Percentiles rank a stretch among this genome's conserved stretches.
Conservation (phyloP, 192 early-diverging fungal species). For the Coemansia sp. region DNA sequence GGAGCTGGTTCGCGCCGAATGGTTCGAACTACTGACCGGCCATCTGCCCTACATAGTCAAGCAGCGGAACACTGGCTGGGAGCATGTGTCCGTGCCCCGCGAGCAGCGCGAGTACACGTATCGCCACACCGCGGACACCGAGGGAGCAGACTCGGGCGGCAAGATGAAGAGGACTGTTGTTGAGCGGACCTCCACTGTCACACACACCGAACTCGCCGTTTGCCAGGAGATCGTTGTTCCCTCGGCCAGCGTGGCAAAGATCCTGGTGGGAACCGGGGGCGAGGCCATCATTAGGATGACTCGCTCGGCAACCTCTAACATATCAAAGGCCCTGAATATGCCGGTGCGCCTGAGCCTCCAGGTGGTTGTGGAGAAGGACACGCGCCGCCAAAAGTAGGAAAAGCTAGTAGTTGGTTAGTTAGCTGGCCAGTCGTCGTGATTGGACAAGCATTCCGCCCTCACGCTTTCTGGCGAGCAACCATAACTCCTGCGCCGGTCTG, state of each 20-base stretch:
- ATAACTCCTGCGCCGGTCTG: too few species aligned
- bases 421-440: background rate
- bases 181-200: background rate
- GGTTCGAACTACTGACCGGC: slow-evolving; percentile 36
- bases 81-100: slow-evolving; percentile 6
- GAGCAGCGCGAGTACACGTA: slow-evolving; percentile 7
- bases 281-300: slow-evolving; percentile 25
- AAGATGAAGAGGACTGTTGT: background rate
- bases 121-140: background rate
- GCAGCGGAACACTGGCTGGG: slow-evolving; percentile 46
- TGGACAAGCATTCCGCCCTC: background rate
- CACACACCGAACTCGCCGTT: slow-evolving; percentile 18
- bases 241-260: slow-evolving; percentile 40
- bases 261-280: slow-evolving; percentile 37
- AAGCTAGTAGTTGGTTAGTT: background rate
- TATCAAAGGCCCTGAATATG: slow-evolving; percentile 32
- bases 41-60: slow-evolving; percentile 39
- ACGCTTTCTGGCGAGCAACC: background rate
- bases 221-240: slow-evolving; percentile 45
- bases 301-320: slow-evolving; percentile 19
- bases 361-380: slow-evolving; percentile 42
- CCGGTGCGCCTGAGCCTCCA: slow-evolving; percentile 44
- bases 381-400: slow-evolving; percentile 21
- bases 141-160: background rate
- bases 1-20: slow-evolving; percentile 50